Conservation (phyloP, 2,329 filamentous ascomycete species). For the Sordariomycetes sp. region DNA sequence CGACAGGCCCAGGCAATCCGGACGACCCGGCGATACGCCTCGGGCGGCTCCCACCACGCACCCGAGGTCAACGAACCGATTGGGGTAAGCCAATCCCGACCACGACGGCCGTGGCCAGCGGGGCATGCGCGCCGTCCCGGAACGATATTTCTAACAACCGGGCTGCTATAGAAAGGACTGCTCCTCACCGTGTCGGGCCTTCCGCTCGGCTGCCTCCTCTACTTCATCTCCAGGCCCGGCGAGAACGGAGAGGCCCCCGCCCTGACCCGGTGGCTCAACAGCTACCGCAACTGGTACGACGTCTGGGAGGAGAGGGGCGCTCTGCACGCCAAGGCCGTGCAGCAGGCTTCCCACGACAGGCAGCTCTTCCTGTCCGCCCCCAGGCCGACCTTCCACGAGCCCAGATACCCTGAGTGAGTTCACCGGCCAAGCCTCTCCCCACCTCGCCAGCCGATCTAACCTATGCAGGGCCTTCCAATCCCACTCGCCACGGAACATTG, state of each 20-base stretch:
- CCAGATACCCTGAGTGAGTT: constrained; percentile 48
- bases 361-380: constrained; percentile 38
- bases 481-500: constrained; percentile 41
- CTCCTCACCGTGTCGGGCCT: constrained; percentile 33
- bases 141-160: background rate
- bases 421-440: background rate
- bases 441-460: background rate
- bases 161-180: constrained; percentile 30
- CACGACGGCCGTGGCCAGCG: background rate
- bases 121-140: constrained; percentile 1
- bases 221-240: constrained; percentile 36
- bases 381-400: constrained; percentile 35
- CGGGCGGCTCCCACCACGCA: constrained; percentile 30
- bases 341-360: constrained; percentile 48
- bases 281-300: constrained; percentile 34
- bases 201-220: constrained; percentile 31
- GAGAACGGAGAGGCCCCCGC: constrained; percentile 38
- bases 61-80: constrained; percentile 40
- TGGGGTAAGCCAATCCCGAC: constrained; percentile 36
- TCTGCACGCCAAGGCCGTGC: constrained; percentile 37
- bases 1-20: constrained; percentile 21
- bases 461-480: constrained; percentile 33
- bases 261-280: constrained; percentile 33
- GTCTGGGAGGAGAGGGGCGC: constrained; percentile 42
- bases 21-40: constrained; percentile 40